A percentile compares a stretch with the other conserved stretches of the same genome.
phyloP scores from a whole-genome alignment of 2,329 filamentous ascomycete species.

The Colletotrichum cordylinicola region DNA sequence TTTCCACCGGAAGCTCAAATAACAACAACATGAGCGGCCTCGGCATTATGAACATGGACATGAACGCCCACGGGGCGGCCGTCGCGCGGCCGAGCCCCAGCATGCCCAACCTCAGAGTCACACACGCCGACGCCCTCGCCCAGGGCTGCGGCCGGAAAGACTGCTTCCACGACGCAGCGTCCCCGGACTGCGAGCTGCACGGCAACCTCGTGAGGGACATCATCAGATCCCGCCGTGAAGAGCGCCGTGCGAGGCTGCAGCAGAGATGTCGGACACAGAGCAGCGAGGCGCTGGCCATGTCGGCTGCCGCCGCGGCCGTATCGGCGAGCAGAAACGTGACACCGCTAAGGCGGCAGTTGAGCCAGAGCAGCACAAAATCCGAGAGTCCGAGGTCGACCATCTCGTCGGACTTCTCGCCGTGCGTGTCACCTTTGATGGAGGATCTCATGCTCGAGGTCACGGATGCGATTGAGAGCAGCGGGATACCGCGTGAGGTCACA shows the following conservation, averaged over 20 bases:
- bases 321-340: constrained; percentile 8
- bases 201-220: constrained; percentile 12
- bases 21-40: neutral
- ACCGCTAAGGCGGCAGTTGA: constrained; percentile 9
- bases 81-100: neutral
- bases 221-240: constrained; percentile 11
- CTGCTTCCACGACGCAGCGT: neutral
- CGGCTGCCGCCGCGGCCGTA: neutral
- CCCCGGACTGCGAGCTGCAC: constrained; percentile 7
- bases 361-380: constrained; percentile 12
- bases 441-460: constrained; percentile 16
- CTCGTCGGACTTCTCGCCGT: constrained; percentile 10
- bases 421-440: constrained; percentile 18
- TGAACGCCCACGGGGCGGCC: neutral
- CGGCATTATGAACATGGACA: neutral
- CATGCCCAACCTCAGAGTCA: neutral
- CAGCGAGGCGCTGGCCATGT: neutral
- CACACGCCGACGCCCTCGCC: neutral
- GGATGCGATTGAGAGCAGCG: constrained; percentile 18
- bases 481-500: neutral
- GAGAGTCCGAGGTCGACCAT: constrained; percentile 4
- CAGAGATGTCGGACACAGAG: constrained; percentile 10
- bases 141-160: neutral
- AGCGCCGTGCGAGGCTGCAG: constrained; percentile 10
- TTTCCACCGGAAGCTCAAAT: neutral